Conservation (phyloP, 2,329 filamentous ascomycete genomes). For the Sordariomycetes sp. region DNA sequence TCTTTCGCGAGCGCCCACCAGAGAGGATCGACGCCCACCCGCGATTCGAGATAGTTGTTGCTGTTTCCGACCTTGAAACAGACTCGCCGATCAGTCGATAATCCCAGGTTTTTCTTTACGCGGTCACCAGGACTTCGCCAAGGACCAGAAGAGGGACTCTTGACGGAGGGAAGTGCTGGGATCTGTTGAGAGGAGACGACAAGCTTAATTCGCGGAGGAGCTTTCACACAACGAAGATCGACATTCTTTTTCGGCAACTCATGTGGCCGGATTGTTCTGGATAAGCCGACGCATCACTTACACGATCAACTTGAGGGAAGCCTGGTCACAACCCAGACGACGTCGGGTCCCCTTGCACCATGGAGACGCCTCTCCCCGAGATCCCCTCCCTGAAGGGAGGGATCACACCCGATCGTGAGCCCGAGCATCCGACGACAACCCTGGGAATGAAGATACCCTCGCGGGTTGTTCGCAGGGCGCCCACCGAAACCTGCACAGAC, state of each 20-base stretch:
- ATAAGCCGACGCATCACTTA: not conserved
- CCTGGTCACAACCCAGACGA: not conserved
- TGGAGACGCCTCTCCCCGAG: not conserved
- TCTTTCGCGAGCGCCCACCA: not conserved
- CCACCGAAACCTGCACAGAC: conserved; percentile 7
- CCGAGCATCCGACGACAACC: not conserved
- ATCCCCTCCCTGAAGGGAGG: not conserved
- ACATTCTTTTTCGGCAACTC: not conserved
- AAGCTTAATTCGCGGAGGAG: not conserved
- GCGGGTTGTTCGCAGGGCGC: conserved; percentile 7
- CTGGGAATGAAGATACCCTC: conserved; percentile 7
- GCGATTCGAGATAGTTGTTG: not conserved
- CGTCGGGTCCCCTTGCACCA: not conserved
- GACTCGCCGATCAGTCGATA: not conserved
- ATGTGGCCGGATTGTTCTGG: not conserved
- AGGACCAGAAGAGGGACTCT: not conserved
- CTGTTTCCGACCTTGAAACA: not conserved
- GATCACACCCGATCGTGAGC: not conserved
- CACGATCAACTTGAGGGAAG: no score
- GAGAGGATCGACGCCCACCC: not conserved
- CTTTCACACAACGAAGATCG: not conserved
- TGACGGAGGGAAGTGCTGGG: no score
- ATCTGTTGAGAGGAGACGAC: not conserved
- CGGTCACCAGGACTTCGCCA: not conserved
- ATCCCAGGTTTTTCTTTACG: not conserved